Evolutionary conservation across 805 yeast genomes (phyloP).

Genomic region (Saturnispora mendoncae): DNA sequence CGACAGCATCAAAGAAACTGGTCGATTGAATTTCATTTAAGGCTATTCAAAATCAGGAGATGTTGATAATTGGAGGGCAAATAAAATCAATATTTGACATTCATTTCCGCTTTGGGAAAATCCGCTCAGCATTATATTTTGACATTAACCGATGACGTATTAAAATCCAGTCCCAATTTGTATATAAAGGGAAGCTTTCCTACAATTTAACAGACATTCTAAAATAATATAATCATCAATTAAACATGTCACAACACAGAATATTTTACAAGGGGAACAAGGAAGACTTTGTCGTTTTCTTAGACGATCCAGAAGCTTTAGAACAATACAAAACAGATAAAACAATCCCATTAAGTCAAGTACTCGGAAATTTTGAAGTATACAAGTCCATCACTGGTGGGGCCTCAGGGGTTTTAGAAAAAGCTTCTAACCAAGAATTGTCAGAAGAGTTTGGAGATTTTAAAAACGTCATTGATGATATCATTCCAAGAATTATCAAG

Average conservation of each 20-base stretch:
- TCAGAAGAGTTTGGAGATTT: slow-evolving; percentile 61
- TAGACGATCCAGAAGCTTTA: slow-evolving; percentile 43
- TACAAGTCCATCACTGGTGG: slow-evolving; percentile 59
- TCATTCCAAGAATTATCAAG: slow-evolving; percentile 48
- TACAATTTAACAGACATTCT: too few species aligned
- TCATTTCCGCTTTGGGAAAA: too few species aligned
- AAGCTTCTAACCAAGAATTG: slow-evolving; percentile 59
- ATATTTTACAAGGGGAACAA: slow-evolving; percentile 57
- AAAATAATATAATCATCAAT: too few species aligned
- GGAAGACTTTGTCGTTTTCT: slow-evolving; percentile 58
- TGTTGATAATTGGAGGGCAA: too few species aligned
- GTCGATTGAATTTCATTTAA: neutral
- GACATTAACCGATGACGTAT: too few species aligned
- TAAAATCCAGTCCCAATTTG: too few species aligned
- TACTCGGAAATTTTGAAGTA: slow-evolving; percentile 58
- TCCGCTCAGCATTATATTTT: too few species aligned
- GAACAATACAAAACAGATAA: slow-evolving; percentile 42
- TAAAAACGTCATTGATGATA: slow-evolving; percentile 38
- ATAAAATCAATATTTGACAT: too few species aligned
- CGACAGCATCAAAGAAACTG: slow-evolving; percentile 3
- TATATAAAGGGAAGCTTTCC: too few species aligned
- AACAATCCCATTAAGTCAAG: slow-evolving; percentile 48
- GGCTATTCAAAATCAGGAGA: too few species aligned
- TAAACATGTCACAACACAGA: slow-evolving; percentile 30
- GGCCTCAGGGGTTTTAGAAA: slow-evolving; percentile 59